Evolutionary conservation across 2,329 filamentous ascomycete species (phyloP), one percentile per base, ranked within the genome.

Genomic region (Hymenoscyphus fraxineus): DNA sequence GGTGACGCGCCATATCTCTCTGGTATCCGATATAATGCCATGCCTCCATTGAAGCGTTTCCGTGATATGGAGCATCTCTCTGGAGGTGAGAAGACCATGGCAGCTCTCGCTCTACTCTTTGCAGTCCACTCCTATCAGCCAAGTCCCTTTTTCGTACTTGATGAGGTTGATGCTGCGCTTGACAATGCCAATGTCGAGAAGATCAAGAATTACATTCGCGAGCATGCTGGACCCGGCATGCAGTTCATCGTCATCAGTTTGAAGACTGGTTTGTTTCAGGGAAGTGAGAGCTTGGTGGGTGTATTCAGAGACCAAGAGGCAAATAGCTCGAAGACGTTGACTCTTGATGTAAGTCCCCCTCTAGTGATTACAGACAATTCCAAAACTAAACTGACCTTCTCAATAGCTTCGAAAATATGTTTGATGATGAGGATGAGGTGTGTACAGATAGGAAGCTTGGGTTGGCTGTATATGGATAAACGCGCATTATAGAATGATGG

Each of bases 51-150:
- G 67, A 99, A 99, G 80, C 92, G 95, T 57, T 99, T 99, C 85
- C 87, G 95, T 72, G 96, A 99, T 77, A 99, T 99, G 95, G 95
- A 99, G 77, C 95, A 97, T 76, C 82, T 99, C 10, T 97, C 92
- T 1, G 95, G 95, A 73, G 95, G 95, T 63, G 95, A 99, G 79
- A 99, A 99, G 83, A 99, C 95, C 0, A 99, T 99, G 89, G 95
- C 95, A 1, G 95, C 95, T 15, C 82, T 99, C 47, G 95, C 95
- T n/a, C 83, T 99, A 51, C 84, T 99, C 4, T 99, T 99, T 76
- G 95, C 95, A 27, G 93, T 99, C 64, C 95, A 99, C 80, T 93
- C 90, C 65, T 99, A 94, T 80, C 93, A 97, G 76, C 94, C 95
- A 0, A 92, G 87, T 66, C 95, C 96, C 0, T 99, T 99, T 81